Percentiles rank a stretch among this genome's conserved stretches.
Conservation (phyloP, 345 rosid genomes). For the Turritis glabra region DNA sequence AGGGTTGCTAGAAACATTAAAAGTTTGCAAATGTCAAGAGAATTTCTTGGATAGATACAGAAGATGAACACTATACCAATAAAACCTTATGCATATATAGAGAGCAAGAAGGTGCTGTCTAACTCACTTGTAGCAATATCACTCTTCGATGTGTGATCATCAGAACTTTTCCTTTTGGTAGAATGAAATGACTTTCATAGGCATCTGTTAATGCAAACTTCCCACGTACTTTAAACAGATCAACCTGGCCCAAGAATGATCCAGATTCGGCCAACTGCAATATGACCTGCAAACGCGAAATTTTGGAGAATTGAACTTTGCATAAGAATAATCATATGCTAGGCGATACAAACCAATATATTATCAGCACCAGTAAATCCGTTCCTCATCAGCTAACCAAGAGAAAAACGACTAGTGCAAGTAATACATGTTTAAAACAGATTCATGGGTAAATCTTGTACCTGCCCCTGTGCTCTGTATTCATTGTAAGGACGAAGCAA, state of each 20-base stretch:
- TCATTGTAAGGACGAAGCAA: conserved; percentile 87
- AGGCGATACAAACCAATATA: conserved; percentile 15
- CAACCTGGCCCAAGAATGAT: conserved; percentile 92
- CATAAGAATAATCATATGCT: not conserved
- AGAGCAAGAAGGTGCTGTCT: not conserved
- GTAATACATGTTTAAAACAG: not conserved
- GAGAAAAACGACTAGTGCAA: not conserved
- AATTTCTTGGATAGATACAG: conserved; percentile 1
- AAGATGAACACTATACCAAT: conserved; percentile 1
- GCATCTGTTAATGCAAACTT: conserved; percentile 97
- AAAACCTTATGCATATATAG: not conserved
- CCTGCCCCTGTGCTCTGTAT: conserved; percentile 95
- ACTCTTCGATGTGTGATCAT: conserved; percentile 85
- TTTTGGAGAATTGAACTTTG: not conserved
- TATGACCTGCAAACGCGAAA: conserved; percentile 64
- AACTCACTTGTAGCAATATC: conserved; percentile 79
- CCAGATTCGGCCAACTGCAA: conserved; percentile 96
- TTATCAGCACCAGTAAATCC: not conserved
- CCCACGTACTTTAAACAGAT: conserved; percentile 96
- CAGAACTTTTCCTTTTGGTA: conserved; percentile 74
- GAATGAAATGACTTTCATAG: conserved; percentile 88
- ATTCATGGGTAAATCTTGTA: conserved; percentile 34
- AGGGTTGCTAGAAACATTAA: conserved; percentile 67
- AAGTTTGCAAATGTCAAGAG: conserved; percentile 3
- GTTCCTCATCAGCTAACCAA: conserved; percentile 8